Evolutionary conservation across 495 filamentous ascomycete genomes (phyloP), one percentile per base, ranked within the genome.

Genomic region (Trichoderma asperelloides): DNA sequence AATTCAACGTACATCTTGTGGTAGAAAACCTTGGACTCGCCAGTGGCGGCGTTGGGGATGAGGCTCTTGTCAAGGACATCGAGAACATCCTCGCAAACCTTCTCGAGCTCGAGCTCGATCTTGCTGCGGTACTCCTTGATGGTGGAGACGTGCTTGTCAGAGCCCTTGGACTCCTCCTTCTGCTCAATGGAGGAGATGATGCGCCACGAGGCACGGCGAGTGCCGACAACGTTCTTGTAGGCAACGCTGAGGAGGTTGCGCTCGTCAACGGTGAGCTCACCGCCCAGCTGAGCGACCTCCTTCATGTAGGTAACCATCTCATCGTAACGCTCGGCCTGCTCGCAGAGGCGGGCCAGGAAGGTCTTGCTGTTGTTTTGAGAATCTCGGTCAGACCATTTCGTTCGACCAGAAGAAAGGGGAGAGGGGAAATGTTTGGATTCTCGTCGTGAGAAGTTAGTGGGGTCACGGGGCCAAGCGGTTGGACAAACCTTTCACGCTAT

Each of bases 261-360:
- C 86, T 99, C 95, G 80, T 99, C 95, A 71, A 98, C 96, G 68
- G 90, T 91, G 75, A 99, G 90, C 79, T 95, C 91, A 72, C 95
- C 95, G 71, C 92, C 95, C 74, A 98, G 87, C 94, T 97, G 96
- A 78, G 95, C 95, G 77, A 99, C 95, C 88, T 97, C 92, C 91
- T 99, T 99, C 95, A 99, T 99, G 86, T 91, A 99, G 76, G 89
- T 92, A 73, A 99, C 95, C 95, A 99, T 99, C 84, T 99, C 95
- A 92, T 99, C 95, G 79, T 99, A 99, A 78, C 95, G 95, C 87
- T 99, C 95, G 76, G 95, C 95, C 89, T 99, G 95, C 91, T 99
- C 95, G 86, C 95, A 98, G 78, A 99, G 92, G 84, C 95, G 88
- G 77, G 95, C 95, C 78, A 99, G 92, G 86, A 99, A 99, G 74